Base-by-base conservation (phyloP, 1,284 basidiomycete species). In the Melampsora larici-populina region DNA sequence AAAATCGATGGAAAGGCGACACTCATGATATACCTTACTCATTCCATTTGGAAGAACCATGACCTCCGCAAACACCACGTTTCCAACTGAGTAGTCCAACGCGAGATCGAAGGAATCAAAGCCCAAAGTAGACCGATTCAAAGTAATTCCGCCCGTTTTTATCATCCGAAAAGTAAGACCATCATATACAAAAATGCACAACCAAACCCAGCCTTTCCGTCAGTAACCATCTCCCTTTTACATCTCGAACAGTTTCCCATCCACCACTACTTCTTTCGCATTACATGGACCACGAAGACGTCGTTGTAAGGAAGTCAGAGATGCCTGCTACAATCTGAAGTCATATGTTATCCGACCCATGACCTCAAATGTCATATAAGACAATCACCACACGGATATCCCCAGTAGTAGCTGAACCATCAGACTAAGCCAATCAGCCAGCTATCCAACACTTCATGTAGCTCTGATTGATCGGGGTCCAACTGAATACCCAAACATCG, bases 61-160 rank as follows among this genome's bases (percentile, higher is more conserved):
- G 80, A 99, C 94, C 89, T 99, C 96, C 87, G 96, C 92, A 89
- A 98, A 98, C 84, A 96, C 90, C 83, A 98, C 94, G 87, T 95
- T 80, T n/a, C 82, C 82, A 75, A 81, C 82, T 82, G 80, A 71
- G 64, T 24, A 9, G 55, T 58, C 55, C n/a, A 58, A 24, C n/a
- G 55, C 55, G 29, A 29, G 7, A 29, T 58, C 55, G n/a, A 58
- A 58, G 55, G 24, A 58, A 24, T 58, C 21, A 58, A 24, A 29
- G 36, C n/a, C 65, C 11, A 67, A n/a, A n/a, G 24, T 9, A 17
- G 8, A n/a, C n/a, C 55, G 55, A 33, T 7, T 31, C 62, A n/a
- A 33, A 33, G 31, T 55, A 51, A 24, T 17, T 1, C 48, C 36
- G 49, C 21, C 26, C 24, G 48, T 71, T 60, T 29, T 36, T 40